Base-by-base conservation (phyloP, 495 filamentous ascomycete genomes). In the Penicillium nucicola region DNA sequence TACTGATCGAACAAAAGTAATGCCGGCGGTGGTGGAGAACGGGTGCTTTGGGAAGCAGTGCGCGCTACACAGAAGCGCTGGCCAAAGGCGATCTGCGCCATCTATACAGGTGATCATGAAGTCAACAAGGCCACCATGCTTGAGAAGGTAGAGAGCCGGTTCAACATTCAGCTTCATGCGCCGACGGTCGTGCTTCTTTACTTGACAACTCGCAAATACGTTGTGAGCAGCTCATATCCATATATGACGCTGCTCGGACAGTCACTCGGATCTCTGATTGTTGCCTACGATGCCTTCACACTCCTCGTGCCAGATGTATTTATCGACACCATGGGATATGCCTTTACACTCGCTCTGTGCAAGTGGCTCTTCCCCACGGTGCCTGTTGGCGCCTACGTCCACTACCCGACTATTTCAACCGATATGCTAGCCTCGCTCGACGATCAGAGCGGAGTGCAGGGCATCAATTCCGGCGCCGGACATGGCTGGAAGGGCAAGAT, bases 321-420 rank as follows among this genome's bases (percentile, higher is more conserved):
- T 57, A 77, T 98, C 58, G 93, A 98, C 62, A 98, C 93, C 5
- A 96, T 97, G 92, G 93, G 93, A 56, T 97, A 97, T 66, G 89
- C 92, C 17, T 98, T 97, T 66, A 79, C 88, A 2, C 77, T 96
- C 10, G 89, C 87, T 4, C 71, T 96, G 11, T 84, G 78, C 70
- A 95, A 92, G 60, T 78, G 84, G 38, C 78, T 97, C 17, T 97
- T 98, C 69, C 85, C 79, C 1, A 64, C 71, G 12, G 82, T 97
- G 15, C 91, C 95, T 3, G 95, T 89, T 2, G 89, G 79, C 30
- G 93, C 93, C 12, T 98, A 98, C 61, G 92, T 98, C 2, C 93
- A 98, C 67, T 98, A 97, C 64, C 93, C 93, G 5, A 97, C 93
- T 38, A 98, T 98, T 39, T 96, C 91, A 5, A 98, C 92, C 28